phyloP scores from a whole-genome alignment of 139 green algal species.

The Limnomonas spitsbergensis region DNA sequence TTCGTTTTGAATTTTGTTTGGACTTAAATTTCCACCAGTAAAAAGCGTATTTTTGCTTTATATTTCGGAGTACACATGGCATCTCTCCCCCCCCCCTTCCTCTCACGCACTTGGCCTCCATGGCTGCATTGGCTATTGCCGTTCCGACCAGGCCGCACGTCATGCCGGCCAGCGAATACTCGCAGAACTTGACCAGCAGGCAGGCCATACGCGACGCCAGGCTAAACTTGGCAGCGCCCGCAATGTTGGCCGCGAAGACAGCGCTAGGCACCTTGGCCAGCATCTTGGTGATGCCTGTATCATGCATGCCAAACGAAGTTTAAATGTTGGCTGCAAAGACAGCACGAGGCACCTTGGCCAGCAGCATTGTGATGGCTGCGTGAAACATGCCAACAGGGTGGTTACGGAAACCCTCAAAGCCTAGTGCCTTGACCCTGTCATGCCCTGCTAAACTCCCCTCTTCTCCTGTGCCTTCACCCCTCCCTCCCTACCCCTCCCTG shows the following conservation, averaged over 20 bases:
- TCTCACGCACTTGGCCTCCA: constrained; percentile 66
- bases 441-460: too few relatives aligned
- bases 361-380: constrained; percentile 8
- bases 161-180: constrained; percentile 88
- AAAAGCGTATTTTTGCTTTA: too few relatives aligned
- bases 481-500: too few relatives aligned
- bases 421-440: too few relatives aligned
- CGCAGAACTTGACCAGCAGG: constrained; percentile 73
- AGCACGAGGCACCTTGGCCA: constrained; percentile 7
- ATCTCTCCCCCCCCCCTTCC: too few relatives aligned
- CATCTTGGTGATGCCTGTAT: constrained; percentile 10
- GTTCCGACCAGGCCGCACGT: constrained; percentile 87
- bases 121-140: constrained; percentile 83
- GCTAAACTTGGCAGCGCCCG: constrained; percentile 40
- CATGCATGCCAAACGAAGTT: not conserved
- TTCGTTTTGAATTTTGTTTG: too few relatives aligned
- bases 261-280: constrained; percentile 9
- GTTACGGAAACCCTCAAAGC: too few relatives aligned
- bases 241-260: not conserved
- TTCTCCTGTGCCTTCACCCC: too few relatives aligned
- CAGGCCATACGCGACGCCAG: constrained; percentile 54
- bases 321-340: not conserved
- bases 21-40: too few relatives aligned
- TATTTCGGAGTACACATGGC: too few relatives aligned
- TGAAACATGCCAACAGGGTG: not conserved